These are phyloP conservation scores for Cystofilobasidium capitatum DNA, from an alignment of 768 basidiomycete species.

Conservation along the genomic window DNA sequence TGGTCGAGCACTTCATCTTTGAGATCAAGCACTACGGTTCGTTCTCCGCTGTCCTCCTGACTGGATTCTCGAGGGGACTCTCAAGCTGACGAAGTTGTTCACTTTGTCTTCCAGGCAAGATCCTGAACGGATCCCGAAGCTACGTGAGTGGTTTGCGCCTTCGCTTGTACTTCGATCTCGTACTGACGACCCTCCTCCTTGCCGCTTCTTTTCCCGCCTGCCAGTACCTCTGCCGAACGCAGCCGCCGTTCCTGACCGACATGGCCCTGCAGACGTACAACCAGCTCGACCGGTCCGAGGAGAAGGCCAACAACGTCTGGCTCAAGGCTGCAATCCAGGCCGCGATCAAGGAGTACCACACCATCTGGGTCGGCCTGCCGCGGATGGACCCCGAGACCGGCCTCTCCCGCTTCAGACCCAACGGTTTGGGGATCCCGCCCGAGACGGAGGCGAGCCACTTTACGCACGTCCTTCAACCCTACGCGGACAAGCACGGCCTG, in stretches of 20 bases:
- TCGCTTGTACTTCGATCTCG: background rate
- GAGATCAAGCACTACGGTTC: constrained; percentile 83
- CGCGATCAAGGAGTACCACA: constrained; percentile 98
- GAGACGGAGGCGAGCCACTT: constrained; percentile 99
- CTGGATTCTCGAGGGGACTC: background rate
- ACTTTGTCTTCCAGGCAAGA: constrained; percentile 37
- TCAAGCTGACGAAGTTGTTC: no score
- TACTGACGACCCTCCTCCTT: background rate
- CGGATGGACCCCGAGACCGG: constrained; percentile 91
- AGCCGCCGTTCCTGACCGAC: constrained; percentile 97
- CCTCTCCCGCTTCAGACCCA: constrained; percentile 85
- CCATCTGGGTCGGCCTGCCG: constrained; percentile 89
- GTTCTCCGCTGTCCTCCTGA: background rate
- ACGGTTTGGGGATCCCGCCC: constrained; percentile 89
- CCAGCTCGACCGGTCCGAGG: constrained; percentile 76
- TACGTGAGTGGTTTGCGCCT: constrained; percentile 38
- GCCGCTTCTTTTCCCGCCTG: constrained; percentile 30
- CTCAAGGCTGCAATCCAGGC: constrained; percentile 92
- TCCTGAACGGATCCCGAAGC: constrained; percentile 89
- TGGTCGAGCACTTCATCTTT: constrained; percentile 98
- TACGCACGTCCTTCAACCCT: constrained; percentile 93
- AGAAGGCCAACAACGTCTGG: constrained; percentile 74
- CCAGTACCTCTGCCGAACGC: constrained; percentile 86
- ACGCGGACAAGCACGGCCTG: constrained; percentile 79
- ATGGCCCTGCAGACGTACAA: constrained; percentile 98